Base-by-base conservation (phyloP, 495 filamentous ascomycete species). In the Penicillium bialowiezense region DNA sequence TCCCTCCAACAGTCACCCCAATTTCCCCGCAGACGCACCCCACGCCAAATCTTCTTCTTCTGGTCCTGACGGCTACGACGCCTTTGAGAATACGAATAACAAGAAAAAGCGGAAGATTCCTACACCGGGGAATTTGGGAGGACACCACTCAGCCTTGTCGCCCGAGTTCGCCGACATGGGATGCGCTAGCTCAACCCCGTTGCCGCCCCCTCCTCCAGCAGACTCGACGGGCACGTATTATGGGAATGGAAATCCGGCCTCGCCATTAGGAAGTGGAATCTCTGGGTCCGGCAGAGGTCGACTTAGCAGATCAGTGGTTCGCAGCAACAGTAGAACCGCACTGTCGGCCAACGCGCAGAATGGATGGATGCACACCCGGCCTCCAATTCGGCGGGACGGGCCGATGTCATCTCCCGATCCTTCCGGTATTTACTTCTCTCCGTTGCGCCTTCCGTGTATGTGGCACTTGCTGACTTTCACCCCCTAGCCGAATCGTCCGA, bases 71-170 rank as follows among this genome's bases (percentile, higher is more conserved):
- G 90, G 93, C 23, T 97, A 97, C 64, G 95, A 97, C 62, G 91
- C 88, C 14, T 95, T 96, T 59, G 93, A 99, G 64, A 97, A 99
- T 58, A 96, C 90, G 42, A 97, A 96, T 63, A 97, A 99, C 65
- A 99, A 99, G 69, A 98, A 97, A 74, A 98, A 99, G 67, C 82
- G 95, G 49, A 99, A 99, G 69, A 97, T 97, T 23, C 95, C 95
- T 4, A 88, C 88, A 0, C 86, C 89, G n/a, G 87, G 85, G 3
- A 85, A 82, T 42, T 70, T 80, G 4, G 81, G 79, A 10, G 72
- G 73, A 39, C 85, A 90, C 47, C 81, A 84, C 52, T 80, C 73
- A 18, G 75, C 72, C 38, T 65, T 89, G 18, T 82, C 84, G 13
- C 78, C 73, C 44, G 82, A 79, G 67, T 77, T 75, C 64, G 81